Evolutionary conservation across 108 stramenopile species (phyloP).

Genomic region (Tribonema minus): DNA sequence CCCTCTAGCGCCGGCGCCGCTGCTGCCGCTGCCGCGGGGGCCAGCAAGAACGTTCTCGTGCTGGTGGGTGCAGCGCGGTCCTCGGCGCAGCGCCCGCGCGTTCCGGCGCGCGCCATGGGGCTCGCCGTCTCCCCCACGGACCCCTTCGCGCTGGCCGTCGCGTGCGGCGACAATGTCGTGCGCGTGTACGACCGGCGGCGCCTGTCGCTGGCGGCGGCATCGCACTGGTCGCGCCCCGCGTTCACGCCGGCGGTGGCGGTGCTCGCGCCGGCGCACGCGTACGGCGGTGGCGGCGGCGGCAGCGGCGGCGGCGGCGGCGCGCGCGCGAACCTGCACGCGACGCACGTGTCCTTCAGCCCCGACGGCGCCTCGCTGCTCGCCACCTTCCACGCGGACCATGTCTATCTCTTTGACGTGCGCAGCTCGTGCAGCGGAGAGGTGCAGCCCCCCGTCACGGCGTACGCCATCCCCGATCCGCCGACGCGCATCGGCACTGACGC

Average conservation of each 20-base stretch:
- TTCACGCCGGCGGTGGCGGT: too few relatives aligned
- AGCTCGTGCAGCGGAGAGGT: neutral
- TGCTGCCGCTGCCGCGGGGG: neutral
- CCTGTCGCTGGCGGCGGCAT: neutral
- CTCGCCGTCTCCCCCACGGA: slow-evolving; percentile 5
- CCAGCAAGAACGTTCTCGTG: neutral
- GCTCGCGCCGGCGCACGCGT: neutral
- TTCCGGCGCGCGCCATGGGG: slow-evolving; percentile 5
- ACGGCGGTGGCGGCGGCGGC: too few relatives aligned
- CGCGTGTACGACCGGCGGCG: slow-evolving; percentile 21
- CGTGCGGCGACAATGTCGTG: slow-evolving; percentile 10
- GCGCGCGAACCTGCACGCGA: neutral
- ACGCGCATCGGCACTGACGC: too few relatives aligned
- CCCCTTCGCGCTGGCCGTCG: slow-evolving; percentile 11
- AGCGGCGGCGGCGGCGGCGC: neutral
- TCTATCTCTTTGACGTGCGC: slow-evolving; percentile 12
- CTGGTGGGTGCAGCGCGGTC: too few relatives aligned
- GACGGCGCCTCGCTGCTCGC: slow-evolving; percentile 7
- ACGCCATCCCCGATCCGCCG: slow-evolving; percentile 4
- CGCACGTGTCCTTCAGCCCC: slow-evolving; percentile 15
- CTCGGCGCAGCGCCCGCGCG: too few relatives aligned
- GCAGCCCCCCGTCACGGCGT: slow-evolving; percentile 4
- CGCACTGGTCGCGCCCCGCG: neutral
- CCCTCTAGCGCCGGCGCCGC: too few relatives aligned
- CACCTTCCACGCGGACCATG: slow-evolving; percentile 17